A percentile compares a stretch with the other conserved stretches of the same genome.
These are phyloP conservation scores for Phragmites australis DNA, from an alignment of 176 grass and related monocot species.

Conservation along the genomic window DNA sequence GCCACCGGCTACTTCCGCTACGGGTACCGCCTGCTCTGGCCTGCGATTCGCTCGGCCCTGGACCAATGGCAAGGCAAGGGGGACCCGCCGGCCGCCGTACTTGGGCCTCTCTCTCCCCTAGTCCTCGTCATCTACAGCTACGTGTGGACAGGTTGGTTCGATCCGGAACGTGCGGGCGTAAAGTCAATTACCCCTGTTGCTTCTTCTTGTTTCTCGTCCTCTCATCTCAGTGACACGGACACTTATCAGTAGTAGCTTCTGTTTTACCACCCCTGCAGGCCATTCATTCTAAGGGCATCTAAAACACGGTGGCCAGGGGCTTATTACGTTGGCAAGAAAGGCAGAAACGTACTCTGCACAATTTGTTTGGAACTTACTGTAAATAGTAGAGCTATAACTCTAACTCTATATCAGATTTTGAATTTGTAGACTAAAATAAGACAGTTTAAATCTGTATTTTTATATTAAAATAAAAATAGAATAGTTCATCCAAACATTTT, in stretches of 20 bases:
- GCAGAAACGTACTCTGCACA: neutral
- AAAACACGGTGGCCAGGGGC: no score
- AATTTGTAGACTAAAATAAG: no score
- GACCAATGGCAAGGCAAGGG: neutral
- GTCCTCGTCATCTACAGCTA: neutral
- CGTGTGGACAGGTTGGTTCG: neutral
- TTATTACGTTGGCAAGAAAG: neutral
- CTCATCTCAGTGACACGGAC: neutral
- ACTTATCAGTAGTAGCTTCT: neutral
- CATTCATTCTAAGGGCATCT: no score
- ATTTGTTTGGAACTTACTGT: neutral
- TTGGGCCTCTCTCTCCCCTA: neutral
- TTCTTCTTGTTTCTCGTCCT: neutral
- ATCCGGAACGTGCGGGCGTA: conserved; percentile 11
- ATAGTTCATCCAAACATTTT: no score
- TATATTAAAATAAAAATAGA: no score
- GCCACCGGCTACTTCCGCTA: conserved; percentile 17
- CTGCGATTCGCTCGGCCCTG: neutral
- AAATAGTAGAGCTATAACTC: no score
- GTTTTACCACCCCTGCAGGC: no score
- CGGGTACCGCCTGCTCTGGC: no score
- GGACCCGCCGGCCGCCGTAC: no score
- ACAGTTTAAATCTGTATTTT: no score
- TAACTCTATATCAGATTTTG: no score
- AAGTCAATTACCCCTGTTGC: neutral